These are phyloP conservation scores for Mycena kentingensis DNA, from an alignment of 768 basidiomycete genomes.

Conservation along the genomic window DNA sequence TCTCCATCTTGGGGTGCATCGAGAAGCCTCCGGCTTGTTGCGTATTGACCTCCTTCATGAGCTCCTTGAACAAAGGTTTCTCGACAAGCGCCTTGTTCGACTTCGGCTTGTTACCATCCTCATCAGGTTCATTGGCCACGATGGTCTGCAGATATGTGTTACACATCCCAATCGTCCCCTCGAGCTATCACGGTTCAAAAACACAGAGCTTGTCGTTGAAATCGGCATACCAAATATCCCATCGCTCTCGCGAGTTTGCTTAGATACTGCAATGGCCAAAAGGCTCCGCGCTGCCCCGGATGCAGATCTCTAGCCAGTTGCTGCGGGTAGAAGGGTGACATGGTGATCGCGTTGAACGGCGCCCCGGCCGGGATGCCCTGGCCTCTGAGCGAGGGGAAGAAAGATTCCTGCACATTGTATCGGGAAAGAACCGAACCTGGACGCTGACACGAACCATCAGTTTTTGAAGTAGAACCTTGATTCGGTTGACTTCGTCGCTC, in stretches of 20 bases:
- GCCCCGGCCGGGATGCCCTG: constrained; percentile 10
- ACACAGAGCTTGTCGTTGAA: neutral
- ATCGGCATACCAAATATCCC: constrained; percentile 74
- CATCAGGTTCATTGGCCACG: constrained; percentile 40
- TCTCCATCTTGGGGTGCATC: constrained; percentile 92
- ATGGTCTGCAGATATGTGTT: constrained; percentile 61
- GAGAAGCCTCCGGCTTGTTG: constrained; percentile 57
- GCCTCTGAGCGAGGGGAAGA: neutral
- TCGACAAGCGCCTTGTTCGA: constrained; percentile 46
- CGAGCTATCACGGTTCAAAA: constrained; percentile 53
- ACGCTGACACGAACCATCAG: constrained; percentile 49
- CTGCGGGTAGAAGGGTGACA: constrained; percentile 69
- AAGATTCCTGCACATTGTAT: neutral
- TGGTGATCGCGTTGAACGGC: constrained; percentile 38
- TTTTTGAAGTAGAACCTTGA: constrained; percentile 67
- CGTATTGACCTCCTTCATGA: constrained; percentile 69
- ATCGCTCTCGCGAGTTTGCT: constrained; percentile 82
- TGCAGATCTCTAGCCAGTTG: constrained; percentile 42
- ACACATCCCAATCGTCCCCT: constrained; percentile 81
- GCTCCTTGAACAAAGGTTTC: constrained; percentile 61
- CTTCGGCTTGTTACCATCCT: constrained; percentile 40
- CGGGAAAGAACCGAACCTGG: neutral
- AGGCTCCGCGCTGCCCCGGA: too few relatives aligned
- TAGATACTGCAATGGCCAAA: too few relatives aligned
- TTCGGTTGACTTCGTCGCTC: constrained; percentile 60